A percentile compares a stretch with the other conserved stretches of the same genome.
These are phyloP conservation scores for Hypoxylon sp. DNA, from an alignment of 2,329 filamentous ascomycete species.

Conservation along the genomic window DNA sequence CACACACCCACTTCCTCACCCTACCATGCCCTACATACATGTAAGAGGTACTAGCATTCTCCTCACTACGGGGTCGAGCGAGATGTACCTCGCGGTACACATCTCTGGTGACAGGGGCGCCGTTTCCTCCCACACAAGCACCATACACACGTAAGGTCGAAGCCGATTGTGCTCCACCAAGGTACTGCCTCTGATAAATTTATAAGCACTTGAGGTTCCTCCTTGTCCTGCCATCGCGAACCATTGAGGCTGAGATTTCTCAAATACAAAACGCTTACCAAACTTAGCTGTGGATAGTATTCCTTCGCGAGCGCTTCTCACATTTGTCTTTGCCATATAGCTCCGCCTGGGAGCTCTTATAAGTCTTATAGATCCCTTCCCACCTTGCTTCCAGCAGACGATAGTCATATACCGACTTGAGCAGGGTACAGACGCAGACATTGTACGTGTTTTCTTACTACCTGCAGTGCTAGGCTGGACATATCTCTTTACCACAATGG, in stretches of 20 bases:
- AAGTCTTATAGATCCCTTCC: constrained; percentile 40
- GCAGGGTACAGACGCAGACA: constrained; percentile 24
- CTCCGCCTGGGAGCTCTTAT: constrained; percentile 41
- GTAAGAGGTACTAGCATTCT: constrained; percentile 39
- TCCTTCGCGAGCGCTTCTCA: constrained; percentile 41
- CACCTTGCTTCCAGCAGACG: constrained; percentile 16
- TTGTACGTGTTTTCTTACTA: constrained; percentile 51
- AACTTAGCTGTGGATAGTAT: constrained; percentile 44
- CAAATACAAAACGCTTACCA: constrained; percentile 48
- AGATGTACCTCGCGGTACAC: constrained; percentile 43
- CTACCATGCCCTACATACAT: constrained; percentile 37
- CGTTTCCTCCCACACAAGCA: constrained; percentile 40
- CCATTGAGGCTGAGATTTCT: constrained; percentile 51
- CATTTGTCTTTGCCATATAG: constrained; percentile 37
- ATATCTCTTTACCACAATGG: constrained; percentile 50
- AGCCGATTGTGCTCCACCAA: constrained; percentile 43
- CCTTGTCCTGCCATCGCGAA: constrained; percentile 43
- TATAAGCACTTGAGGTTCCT: constrained; percentile 49
- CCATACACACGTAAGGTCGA: constrained; percentile 45
- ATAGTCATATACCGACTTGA: constrained; percentile 35
- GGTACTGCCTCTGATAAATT: constrained; percentile 46
- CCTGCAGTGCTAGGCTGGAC: constrained; percentile 29
- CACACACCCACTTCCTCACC: constrained; percentile 34
- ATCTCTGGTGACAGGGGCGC: constrained; percentile 37
- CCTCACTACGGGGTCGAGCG: constrained; percentile 35